Evolutionary conservation across 1,284 basidiomycete genomes (phyloP), one percentile per base, ranked within the genome.

Genomic region (Cutaneotrichosporon dermatis): DNA sequence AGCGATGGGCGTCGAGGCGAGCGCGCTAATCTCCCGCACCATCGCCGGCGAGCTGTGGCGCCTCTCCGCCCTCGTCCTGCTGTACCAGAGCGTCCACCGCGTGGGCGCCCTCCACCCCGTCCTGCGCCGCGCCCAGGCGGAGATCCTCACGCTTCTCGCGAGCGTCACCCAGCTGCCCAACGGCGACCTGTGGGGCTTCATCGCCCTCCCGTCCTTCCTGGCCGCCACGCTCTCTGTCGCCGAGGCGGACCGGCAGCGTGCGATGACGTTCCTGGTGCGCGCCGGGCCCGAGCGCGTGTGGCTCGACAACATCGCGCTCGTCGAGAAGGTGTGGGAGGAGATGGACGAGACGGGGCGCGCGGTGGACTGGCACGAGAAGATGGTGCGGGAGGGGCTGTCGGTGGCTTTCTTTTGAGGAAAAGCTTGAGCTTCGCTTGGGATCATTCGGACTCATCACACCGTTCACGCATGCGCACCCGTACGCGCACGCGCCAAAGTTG

Each of bases 291-390:
- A 71, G 50, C 54, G 65, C 12, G 63, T 69, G 11, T 69, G 68
- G 69, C 46, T 68, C 46, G 69, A 69, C 58, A 71, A 71, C 46
- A 66, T 69, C 40, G 64, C 66, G 0, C 44, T 71, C 25, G 64
- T 71, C n/a, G 66, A 69, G 39, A 68, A 65, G 56, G 40, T 71
- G 0, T 71, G 69, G 69, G 66, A 68, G 51, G 69, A 69, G 55
- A 60, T 59, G 48, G 69, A 71, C 51, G 52, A 63, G 35, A 69
- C 63, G 9, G 69, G 69, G 9, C 50, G 43, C 41, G 54, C 63
- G 51, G 59, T 63, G 13, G 69, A 69, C 55, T 71, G 69, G 69
- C 60, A 67, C 43, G 66, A 69, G n/a, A 66, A 66, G 57, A 63
- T 69, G 67, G 61, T 54, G 10, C 55, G 66, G n/a, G 68, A 71